Conservation (phyloP, 2,329 filamentous ascomycete species). For the Neopestalotiopsis sp. region DNA sequence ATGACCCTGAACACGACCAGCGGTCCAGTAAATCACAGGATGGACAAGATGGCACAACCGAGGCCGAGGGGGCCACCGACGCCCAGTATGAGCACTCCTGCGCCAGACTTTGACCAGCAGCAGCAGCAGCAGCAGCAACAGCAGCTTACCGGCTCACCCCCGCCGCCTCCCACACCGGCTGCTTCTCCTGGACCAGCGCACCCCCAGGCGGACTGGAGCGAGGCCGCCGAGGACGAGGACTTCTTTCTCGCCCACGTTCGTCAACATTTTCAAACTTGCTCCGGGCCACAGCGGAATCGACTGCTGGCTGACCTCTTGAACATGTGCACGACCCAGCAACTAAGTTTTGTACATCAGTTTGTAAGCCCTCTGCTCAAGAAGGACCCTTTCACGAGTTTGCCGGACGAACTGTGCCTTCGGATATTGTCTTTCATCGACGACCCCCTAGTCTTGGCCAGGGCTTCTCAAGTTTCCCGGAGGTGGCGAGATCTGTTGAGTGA, state of each 20-base stretch:
- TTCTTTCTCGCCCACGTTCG: conserved; percentile 80
- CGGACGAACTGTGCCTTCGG: conserved; percentile 89
- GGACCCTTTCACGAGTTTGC: conserved; percentile 90
- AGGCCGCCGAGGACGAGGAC: conserved; percentile 81
- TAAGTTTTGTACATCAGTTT: conserved; percentile 96
- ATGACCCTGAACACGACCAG: conserved; percentile 58
- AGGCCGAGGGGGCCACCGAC: conserved; percentile 66
- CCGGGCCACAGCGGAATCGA: conserved; percentile 76
- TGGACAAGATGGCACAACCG: conserved; percentile 61
- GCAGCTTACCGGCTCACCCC: conserved; percentile 64
- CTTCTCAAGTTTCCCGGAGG: conserved; percentile 92
- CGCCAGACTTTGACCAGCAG: conserved; percentile 64
- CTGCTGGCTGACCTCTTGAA: conserved; percentile 89
- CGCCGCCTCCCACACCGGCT: conserved; percentile 69
- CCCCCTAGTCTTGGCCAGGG: conserved; percentile 88
- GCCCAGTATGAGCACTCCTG: conserved; percentile 70
- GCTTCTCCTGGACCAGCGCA: conserved; percentile 69
- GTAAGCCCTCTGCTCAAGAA: conserved; percentile 94
- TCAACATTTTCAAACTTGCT: conserved; percentile 79
- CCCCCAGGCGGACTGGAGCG: conserved; percentile 74
- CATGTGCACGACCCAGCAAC: conserved; percentile 90
- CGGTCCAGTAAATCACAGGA: conserved; percentile 46
- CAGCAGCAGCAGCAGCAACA: too few relatives aligned
- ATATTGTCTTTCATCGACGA: conserved; percentile 97
- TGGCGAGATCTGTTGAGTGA: conserved; percentile 95